These are phyloP conservation scores for Colletotrichum sp. DNA, from an alignment of 2,329 filamentous ascomycete genomes.

Conservation along the genomic window DNA sequence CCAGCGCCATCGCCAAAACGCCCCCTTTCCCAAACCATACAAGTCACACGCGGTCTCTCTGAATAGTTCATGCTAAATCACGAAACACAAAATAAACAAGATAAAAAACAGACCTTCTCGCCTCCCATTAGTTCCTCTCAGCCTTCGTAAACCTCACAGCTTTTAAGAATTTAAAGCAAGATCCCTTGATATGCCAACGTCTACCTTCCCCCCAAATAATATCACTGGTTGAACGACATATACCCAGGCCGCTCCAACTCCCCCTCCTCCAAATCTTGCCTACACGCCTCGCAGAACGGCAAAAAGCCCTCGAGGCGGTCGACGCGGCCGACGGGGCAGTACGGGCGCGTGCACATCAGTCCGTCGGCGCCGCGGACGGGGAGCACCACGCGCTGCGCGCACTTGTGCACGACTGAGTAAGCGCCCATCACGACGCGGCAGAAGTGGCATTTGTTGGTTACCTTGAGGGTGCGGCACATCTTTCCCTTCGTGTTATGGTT, in stretches of 20 bases:
- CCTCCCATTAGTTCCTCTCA: too few species aligned
- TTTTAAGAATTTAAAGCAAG: too few species aligned
- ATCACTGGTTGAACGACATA: background rate
- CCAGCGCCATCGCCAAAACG: background rate
- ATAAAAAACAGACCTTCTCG: too few species aligned
- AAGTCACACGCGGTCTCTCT: fast-evolving
- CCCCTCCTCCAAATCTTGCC: background rate
- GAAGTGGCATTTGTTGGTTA: background rate
- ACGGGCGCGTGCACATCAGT: background rate
- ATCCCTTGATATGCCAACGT: too few species aligned
- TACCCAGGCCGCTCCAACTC: background rate
- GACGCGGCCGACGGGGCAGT: background rate
- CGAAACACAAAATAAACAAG: too few species aligned
- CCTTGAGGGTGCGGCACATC: background rate
- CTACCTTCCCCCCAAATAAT: fast-evolving
- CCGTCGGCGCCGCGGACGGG: background rate
- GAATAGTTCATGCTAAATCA: too few species aligned
- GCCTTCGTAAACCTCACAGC: too few species aligned
- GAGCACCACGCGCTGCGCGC: background rate
- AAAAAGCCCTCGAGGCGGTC: background rate
- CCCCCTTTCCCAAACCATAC: background rate
- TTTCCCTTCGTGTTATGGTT: too few species aligned
- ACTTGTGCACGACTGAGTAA: background rate
- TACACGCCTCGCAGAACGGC: background rate
- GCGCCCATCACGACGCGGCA: background rate